Base-by-base conservation (phyloP, 345 rosid species). In the Boechera retrofracta region DNA sequence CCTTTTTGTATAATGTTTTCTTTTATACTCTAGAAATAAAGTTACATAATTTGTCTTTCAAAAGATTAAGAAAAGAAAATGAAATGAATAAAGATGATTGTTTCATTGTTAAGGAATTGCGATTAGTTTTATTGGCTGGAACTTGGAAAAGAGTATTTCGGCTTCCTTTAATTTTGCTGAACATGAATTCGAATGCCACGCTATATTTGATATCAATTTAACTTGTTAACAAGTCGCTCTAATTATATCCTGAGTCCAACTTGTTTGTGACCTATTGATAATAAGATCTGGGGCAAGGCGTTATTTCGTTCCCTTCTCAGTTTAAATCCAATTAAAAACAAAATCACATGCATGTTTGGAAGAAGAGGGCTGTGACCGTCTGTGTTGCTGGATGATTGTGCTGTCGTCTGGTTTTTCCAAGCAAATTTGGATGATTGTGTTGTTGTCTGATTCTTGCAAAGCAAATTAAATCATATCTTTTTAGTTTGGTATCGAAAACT, bases 1-100 rank as follows among this genome's bases (percentile, higher is more conserved):
- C 49, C 63, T 69, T 53, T 67, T 68, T 36, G 3, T 31, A 44
- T 33, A 45, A 56, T 45, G 78, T 32, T 32, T 35, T 74, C 51
- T 74, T 74, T 65, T 65, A 66, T 65, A 74, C 66, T 56, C 48
- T 45, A 2, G 66, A 74, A 65, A 38, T 73, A 77, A 77, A 70
- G 80, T 45, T 69, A 44, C 75, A 76, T 53, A 35, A 13, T 47
- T 39, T 49, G 51, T 61, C 35, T 70, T 49, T 36, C 48, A 1
- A 26, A 35, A 21, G 26, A 24, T 2, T 61, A 21, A 9, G 38
- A 9, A 36, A 61, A 49, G 48, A 16, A 26, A 31, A 55, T 44
- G 11, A 39, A 54, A 74, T 44, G 21, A 52, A 52, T 60, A 60
- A 60, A 68, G 74, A 69, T 62, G 6, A 51, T 38, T 60, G 55